Evolutionary conservation across 2,329 filamentous ascomycete genomes (phyloP), one percentile per base, ranked within the genome.

Genomic region (Clonostachys solani): DNA sequence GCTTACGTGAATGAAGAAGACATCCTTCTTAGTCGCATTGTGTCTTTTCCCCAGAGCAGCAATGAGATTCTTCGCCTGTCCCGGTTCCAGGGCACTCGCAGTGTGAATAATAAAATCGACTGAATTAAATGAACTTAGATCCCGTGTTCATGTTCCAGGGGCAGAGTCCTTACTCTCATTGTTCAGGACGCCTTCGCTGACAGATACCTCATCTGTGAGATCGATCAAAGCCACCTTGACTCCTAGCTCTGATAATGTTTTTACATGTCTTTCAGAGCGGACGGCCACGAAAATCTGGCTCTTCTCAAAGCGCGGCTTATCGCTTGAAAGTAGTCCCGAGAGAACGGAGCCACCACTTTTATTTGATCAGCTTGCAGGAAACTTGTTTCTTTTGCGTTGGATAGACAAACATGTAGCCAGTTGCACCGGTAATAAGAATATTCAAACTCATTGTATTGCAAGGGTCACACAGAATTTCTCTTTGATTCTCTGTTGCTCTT

Each of bases 91-190:
- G 15, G 60, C 59, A 43, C 61, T 62, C 9, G 65, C 64, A 2
- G 58, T 62, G 44, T 71, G 62, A 15, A 70, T 47, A 19, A 69
- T 52, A 15, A 70, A 59, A 43, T 65, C 54, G 40, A 70, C 66
- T 69, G 46, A 35, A 29, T 29, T 29, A 29, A 29, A 29, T 10
- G 23, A 29, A 29, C 23, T 29, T 29, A 29, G 9, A 2, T 29
- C 23, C 9, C 23, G 9, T 10, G 10, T 29, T 10, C 23, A 10
- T 10, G 10, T 8, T 29, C 9, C 9, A 29, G 23, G 9, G 23
- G 23, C 10, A 29, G 4, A 10, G 4, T 15, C 46, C 59, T 7
- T 43, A 63, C 63, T 61, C 12, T 63, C 37, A 42, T 64, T 53
- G 10, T 47, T 19, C 2, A 56, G 15, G 5, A 66, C 40, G 3